Base-by-base conservation (phyloP, 495 filamentous ascomycete genomes). In the Trichoderma virens region DNA sequence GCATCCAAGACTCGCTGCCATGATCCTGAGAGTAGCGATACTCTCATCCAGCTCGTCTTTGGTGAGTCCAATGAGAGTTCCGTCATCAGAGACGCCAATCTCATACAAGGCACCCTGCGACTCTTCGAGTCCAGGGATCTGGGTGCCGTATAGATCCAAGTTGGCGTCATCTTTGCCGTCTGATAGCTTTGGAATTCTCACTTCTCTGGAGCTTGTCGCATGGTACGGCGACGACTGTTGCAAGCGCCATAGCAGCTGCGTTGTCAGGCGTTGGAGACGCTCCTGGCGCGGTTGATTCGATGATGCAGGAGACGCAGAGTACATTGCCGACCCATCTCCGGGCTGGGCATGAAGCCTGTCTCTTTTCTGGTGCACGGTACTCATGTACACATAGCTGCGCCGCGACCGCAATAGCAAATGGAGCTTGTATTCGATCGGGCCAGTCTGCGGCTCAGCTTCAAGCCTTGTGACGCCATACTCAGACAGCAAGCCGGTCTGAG, bases 221-320 rank as follows among this genome's bases (percentile, higher is more conserved):
- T 96, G 93, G 74, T 94, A 88, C 5, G 92, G 92, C 20, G 90
- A 95, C 4, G 92, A 96, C 75, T 98, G 94, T 75, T 97, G 93
- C 60, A 98, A 76, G 47, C 94, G 84, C 94, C 94, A 98, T 28
- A 98, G 76, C 27, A 98, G 79, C 76, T 98, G 94, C 0, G 94
- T 98, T 0, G 93, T 98, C 65, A 98, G 76, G 67, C 95, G 91
- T 65, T 96, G 88, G 18, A 97, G 80, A 34, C 94, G 83, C 66
- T 92, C 86, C 74, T 96, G 91, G 32, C 90, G 85, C 39, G 85
- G 87, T 63, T 86, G 82, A 51, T 71, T 82, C 18, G 27, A 41
- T 20, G 61, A 28, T 8, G 59, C 30, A 61, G 56, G 56, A 38
- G 31, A 35, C 7, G 30, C 59, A 7, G 59, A 28, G 25, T 56